These are phyloP conservation scores for Penstemon newberryi DNA, from an alignment of 257 asterid genomes.

Conservation along the genomic window DNA sequence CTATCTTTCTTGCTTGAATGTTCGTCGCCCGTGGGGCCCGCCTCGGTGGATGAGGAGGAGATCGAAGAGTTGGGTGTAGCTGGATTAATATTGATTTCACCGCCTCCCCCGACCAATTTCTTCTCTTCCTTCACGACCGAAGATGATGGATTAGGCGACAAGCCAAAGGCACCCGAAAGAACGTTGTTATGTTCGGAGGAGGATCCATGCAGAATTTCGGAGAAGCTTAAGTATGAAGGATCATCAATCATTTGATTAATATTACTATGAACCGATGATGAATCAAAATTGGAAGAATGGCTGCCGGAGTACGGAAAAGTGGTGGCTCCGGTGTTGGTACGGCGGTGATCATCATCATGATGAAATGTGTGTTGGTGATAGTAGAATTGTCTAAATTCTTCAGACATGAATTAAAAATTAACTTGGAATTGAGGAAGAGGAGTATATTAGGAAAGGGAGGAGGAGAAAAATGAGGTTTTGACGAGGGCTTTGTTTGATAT, in stretches of 20 bases:
- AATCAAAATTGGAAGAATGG: constrained; percentile 27
- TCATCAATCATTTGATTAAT: constrained; percentile 52
- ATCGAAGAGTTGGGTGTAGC: constrained; percentile 65
- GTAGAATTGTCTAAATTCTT: constrained; percentile 50
- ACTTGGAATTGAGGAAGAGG: not conserved
- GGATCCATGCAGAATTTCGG: constrained; percentile 50
- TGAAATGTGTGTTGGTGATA: constrained; percentile 54
- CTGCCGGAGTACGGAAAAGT: constrained; percentile 36
- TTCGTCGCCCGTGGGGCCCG: constrained; percentile 40
- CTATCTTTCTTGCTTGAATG: constrained; percentile 44
- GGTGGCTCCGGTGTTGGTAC: constrained; percentile 15
- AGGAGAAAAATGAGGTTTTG: constrained; percentile 42
- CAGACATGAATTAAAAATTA: constrained; percentile 49
- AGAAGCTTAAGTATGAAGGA: constrained; percentile 46
- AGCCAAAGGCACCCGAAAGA: constrained; percentile 40
- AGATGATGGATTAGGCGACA: constrained; percentile 30
- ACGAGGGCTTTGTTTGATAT: constrained; percentile 39
- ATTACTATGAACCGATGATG: constrained; percentile 30
- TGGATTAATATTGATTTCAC: constrained; percentile 29
- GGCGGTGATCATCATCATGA: constrained; percentile 30
- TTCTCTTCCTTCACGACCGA: constrained; percentile 30
- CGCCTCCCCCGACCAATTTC: constrained; percentile 29
- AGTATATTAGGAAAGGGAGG: constrained; percentile 26
- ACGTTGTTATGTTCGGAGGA: constrained; percentile 18
- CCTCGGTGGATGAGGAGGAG: constrained; percentile 64